Evolutionary conservation across 176 grass and related monocot species (phyloP), one percentile per base, ranked within the genome.

Genomic region (Carex kokanica): DNA sequence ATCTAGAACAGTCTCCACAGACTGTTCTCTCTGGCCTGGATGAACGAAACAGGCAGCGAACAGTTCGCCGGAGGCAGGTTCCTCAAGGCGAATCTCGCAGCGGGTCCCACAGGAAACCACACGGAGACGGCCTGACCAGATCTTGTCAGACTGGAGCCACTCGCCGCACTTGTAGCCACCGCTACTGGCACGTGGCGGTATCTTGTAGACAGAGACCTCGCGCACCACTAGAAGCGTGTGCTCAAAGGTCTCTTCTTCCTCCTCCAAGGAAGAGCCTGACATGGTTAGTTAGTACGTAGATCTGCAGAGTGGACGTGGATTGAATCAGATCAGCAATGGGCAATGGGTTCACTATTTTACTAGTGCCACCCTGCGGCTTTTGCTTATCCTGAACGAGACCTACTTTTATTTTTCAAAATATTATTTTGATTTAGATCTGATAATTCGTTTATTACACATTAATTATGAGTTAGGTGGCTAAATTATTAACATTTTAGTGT

Each of bases 91-190:
- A 84, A 95, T 90, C 86, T 95, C 91, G 66, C 96, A 99, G 38
- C 96, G 89, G 54, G 93, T 88, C 38, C 93, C 91, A 43, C 91
- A 95, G 34, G 96, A 99, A 51, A 99, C 96, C 51, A 95, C 96
- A 8, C 93, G 93, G 88, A 99, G 96, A 74, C 93, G 92, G 21
- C 96, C 96, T 32, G 91, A 89, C 96, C 96, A 99, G 89, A 99
- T 99, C 93, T 90, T 95, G 84, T 99, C 91, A 29, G 96, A 90
- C 83, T 99, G 93, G 40, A 95, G 91, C 96, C 96, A 99, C 89
- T 99, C 96, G 31, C 96, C 96, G 64, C 93, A 99, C 84, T 99
- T 99, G 93, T 99, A 95, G 73, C 96, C 96, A 47, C 96, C 96
- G 56, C 92, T 95, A 79, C 86, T 93, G 83, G 78, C 87, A 72